These are phyloP conservation scores for Prunus mongolica DNA, from an alignment of 306 rosid genomes.

Conservation along the genomic window DNA sequence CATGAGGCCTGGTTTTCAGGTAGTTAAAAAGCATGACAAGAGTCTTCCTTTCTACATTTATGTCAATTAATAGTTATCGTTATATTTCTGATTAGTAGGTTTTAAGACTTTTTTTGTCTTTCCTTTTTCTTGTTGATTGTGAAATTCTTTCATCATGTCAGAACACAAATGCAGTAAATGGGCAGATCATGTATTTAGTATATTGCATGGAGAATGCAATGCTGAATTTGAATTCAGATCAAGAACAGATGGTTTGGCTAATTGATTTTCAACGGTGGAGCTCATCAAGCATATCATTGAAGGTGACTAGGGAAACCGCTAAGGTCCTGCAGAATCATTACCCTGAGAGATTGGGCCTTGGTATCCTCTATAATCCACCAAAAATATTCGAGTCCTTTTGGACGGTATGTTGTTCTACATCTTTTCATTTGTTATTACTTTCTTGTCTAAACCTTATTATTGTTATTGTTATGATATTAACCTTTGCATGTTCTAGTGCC, in stretches of 20 bases:
- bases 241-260: slow-evolving; percentile 83
- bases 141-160: slow-evolving; percentile 24
- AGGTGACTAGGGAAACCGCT: slow-evolving; percentile 60
- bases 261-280: slow-evolving; percentile 78
- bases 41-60: background rate
- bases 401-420: slow-evolving; percentile 48
- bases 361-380: slow-evolving; percentile 79
- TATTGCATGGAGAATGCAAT: slow-evolving; percentile 87
- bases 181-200: slow-evolving; percentile 62
- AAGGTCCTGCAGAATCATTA: slow-evolving; percentile 67
- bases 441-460: background rate
- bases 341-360: slow-evolving; percentile 81
- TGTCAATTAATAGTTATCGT: background rate
- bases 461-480: background rate
- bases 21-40: slow-evolving; percentile 20
- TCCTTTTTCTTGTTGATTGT: slow-evolving; percentile 14
- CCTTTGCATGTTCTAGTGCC: background rate
- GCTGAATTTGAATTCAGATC: slow-evolving; percentile 33
- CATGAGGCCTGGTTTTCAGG: slow-evolving; percentile 74
- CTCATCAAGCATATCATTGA: slow-evolving; percentile 48
- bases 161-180: slow-evolving; percentile 39
- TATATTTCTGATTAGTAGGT: background rate
- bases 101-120: background rate
- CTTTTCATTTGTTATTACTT: background rate
- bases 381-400: slow-evolving; percentile 81